Base-by-base conservation (phyloP, 805 yeast genomes). In the Starmerella geochares region DNA sequence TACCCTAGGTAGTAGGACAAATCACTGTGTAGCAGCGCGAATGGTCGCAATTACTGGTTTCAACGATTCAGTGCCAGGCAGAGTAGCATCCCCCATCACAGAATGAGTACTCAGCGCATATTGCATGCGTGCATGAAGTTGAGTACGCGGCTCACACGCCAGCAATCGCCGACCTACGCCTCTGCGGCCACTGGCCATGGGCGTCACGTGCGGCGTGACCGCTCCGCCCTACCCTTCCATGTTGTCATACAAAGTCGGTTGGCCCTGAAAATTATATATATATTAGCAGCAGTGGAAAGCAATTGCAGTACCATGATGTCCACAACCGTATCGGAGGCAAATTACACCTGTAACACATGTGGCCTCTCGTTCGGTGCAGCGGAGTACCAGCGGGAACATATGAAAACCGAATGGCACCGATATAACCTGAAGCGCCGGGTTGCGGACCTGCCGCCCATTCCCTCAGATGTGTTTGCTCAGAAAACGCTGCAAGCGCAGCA, bases 351-450 rank as follows among this genome's bases (percentile, higher is more conserved):
- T 68, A 85, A 88, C 62, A 82, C 95, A 19, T 92, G 98, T 67
- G 79, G 79, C 21, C 78, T 86, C 55, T 80, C 80, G 41, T 92
- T 92, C 62, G 77, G 81, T 38, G 72, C 80, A 32, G 81, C 94
- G n/a, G 92, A 81, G 54, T 72, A 80, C 51, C 98, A 92, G 68
- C 74, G 97, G 54, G 75, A 75, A 56, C 98, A 92, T 65, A 92
- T 92, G 98, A 86, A 85, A 64, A 81, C 95, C 2, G 98, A 92
- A 50, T 92, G 98, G 98, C 98, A 92, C 64, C 76, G 98, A 55
- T 92, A 92, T 67, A 92, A 92, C 62, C 74, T 92, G 62, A 92
- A 92, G 64, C 79, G 98, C 68, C 77, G 95, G 60, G 95, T 92
- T 28, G 95, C 96, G 0, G 75, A 76, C 27, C 67, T 87, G 51